A percentile compares a stretch with the other conserved stretches of the same genome.
These are phyloP conservation scores for Telfairia occidentalis DNA, from an alignment of 331 rosid genomes.

Conservation along the genomic window DNA sequence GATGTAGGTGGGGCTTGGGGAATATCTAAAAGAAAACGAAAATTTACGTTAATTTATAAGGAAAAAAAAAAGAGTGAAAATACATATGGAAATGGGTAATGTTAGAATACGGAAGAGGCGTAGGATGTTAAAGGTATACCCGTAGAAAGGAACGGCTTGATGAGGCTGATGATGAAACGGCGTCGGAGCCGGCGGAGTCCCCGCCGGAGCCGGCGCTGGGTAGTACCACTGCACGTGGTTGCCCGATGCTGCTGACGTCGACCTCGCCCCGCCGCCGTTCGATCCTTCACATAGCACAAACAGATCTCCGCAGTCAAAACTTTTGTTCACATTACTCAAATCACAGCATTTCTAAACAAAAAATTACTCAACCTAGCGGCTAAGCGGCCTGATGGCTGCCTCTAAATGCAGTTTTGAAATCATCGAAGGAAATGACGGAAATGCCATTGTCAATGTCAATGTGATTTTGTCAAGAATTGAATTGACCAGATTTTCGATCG, in stretches of 20 bases:
- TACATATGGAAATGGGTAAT: too few relatives aligned
- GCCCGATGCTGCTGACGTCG: slow-evolving; percentile 29
- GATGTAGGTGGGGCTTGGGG: slow-evolving; percentile 44
- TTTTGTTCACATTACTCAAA: not conserved
- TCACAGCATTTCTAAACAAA: too few relatives aligned
- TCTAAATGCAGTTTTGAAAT: too few relatives aligned
- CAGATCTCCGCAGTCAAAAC: not conserved
- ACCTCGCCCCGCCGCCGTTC: slow-evolving; percentile 40
- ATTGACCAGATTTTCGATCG: not conserved
- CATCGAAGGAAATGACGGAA: not conserved
- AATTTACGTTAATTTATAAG: not conserved
- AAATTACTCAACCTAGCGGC: too few relatives aligned
- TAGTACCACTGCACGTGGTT: slow-evolving; percentile 67
- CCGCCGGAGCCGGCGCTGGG: slow-evolving; percentile 48
- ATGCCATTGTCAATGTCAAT: not conserved
- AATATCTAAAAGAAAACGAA: slow-evolving; percentile 31
- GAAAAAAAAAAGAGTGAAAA: not conserved
- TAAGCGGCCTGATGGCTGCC: too few relatives aligned
- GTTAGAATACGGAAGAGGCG: not conserved
- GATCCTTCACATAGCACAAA: slow-evolving; percentile 21
- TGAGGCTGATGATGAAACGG: slow-evolving; percentile 45
- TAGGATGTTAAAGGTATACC: slow-evolving; percentile 27
- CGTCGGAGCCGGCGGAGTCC: slow-evolving; percentile 21
- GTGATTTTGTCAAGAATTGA: too few relatives aligned
- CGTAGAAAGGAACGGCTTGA: slow-evolving; percentile 55